phyloP scores from a whole-genome alignment of 148 eudicot species.

The Amaranthus palmeri region DNA sequence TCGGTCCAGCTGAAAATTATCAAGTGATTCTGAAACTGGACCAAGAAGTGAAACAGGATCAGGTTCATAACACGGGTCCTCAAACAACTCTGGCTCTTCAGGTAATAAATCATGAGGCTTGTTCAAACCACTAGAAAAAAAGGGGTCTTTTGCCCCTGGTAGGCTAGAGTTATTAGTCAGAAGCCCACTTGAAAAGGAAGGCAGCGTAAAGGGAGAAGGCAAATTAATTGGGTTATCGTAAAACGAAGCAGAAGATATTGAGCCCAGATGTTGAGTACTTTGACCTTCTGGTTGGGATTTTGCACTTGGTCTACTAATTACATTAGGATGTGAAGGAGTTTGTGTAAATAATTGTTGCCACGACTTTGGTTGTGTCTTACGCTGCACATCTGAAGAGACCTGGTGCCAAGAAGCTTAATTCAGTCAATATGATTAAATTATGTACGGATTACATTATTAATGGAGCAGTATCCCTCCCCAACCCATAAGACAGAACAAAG shows the following conservation, averaged over 20 bases:
- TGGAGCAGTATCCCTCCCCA: neutral
- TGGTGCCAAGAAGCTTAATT: conserved; percentile 35
- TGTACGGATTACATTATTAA: neutral
- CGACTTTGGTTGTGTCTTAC: conserved; percentile 57
- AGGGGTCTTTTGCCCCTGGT: conserved; percentile 51
- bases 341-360: conserved; percentile 93
- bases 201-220: conserved; percentile 70
- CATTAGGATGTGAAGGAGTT: conserved; percentile 52
- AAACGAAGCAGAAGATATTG: conserved; percentile 41
- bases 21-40: conserved; percentile 92
- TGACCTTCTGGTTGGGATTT: conserved; percentile 57
- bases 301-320: conserved; percentile 68
- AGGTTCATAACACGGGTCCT: conserved; percentile 96
- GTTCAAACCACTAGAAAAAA: conserved; percentile 48
- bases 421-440: conserved; percentile 12
- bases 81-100: conserved; percentile 88
- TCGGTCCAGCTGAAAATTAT: conserved; percentile 74
- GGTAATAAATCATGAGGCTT: conserved; percentile 49
- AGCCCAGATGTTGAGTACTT: conserved; percentile 37
- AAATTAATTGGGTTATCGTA: conserved; percentile 80
- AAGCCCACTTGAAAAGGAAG: conserved; percentile 49
- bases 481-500: neutral
- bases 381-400: conserved; percentile 65
- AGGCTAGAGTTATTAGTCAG: conserved; percentile 38
- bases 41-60: conserved; percentile 92